These are phyloP conservation scores for Barnettozyma pratensis DNA, from an alignment of 805 yeast genomes.

Conservation along the genomic window DNA sequence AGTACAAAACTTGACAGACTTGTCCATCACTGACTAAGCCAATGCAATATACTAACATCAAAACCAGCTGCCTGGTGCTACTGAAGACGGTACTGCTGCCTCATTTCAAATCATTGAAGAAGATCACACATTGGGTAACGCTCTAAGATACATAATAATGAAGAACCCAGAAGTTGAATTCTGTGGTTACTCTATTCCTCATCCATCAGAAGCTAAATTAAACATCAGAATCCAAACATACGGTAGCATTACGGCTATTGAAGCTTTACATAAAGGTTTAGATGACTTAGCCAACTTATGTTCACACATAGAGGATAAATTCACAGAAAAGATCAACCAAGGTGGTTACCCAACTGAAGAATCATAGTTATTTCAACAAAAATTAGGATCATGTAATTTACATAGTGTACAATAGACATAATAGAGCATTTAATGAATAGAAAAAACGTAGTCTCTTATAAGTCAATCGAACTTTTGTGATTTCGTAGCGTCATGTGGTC, in stretches of 20 bases:
- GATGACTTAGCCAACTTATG: conserved; percentile 82
- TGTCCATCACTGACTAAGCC: no score
- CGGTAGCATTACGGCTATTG: conserved; percentile 78
- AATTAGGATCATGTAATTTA: background rate
- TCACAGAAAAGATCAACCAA: conserved; percentile 61
- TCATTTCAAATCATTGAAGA: conserved; percentile 91
- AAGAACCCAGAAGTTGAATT: conserved; percentile 97
- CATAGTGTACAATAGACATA: conserved; percentile 3
- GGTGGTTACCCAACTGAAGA: conserved; percentile 46
- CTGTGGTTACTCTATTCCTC: conserved; percentile 98
- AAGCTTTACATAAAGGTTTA: conserved; percentile 88
- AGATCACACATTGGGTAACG: conserved; percentile 95
- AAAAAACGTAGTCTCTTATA: no score
- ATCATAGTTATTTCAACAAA: conserved; percentile 29
- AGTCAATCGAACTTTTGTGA: no score
- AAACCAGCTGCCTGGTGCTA: conserved; percentile 64
- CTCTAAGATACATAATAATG: conserved; percentile 91
- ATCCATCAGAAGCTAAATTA: conserved; percentile 88
- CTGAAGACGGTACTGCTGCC: conserved; percentile 92
- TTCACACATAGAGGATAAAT: conserved; percentile 73
- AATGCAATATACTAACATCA: background rate
- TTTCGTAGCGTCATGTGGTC: no score
- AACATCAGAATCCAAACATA: conserved; percentile 93
- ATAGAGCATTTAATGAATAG: background rate
- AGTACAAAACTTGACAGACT: background rate